Percentiles rank a stretch among this genome's conserved stretches.
Evolutionary conservation across 441 rosid species (phyloP).

Genomic region (Gossypium lobatum): DNA sequence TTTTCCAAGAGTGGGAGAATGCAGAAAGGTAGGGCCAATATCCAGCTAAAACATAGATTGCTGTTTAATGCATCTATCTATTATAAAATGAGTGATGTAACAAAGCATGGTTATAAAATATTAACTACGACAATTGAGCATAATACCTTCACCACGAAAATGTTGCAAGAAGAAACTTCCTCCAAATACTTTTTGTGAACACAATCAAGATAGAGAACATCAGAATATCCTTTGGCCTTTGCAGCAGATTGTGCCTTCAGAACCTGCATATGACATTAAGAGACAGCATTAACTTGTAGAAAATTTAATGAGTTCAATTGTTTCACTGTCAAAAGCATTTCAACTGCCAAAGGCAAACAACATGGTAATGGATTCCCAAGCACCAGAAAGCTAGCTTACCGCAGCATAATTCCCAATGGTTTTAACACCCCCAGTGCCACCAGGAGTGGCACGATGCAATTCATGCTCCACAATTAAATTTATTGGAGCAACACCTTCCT

Average conservation of each 20-base stretch:
- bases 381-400: slow-evolving; percentile 30
- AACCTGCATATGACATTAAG: slow-evolving; percentile 39
- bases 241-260: slow-evolving; percentile 88
- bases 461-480: slow-evolving; percentile 54
- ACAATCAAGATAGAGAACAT: slow-evolving; percentile 92
- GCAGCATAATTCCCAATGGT: slow-evolving; percentile 75
- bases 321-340: background rate
- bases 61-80: background rate
- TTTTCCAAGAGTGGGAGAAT: background rate
- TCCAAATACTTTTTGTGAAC: slow-evolving; percentile 73
- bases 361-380: background rate
- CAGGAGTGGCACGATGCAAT: slow-evolving; percentile 73
- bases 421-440: slow-evolving; percentile 77
- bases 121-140: background rate
- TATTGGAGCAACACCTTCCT: slow-evolving; percentile 72
- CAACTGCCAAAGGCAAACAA: background rate
- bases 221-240: slow-evolving; percentile 85
- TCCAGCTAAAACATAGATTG: background rate
- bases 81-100: background rate
- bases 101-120: background rate
- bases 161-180: slow-evolving; percentile 98
- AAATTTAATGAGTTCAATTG: background rate
- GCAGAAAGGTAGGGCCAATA: background rate
- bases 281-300: background rate
- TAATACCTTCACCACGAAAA: slow-evolving; percentile 85